A percentile compares a stretch with the other conserved stretches of the same genome.
These are phyloP conservation scores for Fraxinus xanthoxyloides DNA, from an alignment of 305 asterid genomes.

Conservation along the genomic window DNA sequence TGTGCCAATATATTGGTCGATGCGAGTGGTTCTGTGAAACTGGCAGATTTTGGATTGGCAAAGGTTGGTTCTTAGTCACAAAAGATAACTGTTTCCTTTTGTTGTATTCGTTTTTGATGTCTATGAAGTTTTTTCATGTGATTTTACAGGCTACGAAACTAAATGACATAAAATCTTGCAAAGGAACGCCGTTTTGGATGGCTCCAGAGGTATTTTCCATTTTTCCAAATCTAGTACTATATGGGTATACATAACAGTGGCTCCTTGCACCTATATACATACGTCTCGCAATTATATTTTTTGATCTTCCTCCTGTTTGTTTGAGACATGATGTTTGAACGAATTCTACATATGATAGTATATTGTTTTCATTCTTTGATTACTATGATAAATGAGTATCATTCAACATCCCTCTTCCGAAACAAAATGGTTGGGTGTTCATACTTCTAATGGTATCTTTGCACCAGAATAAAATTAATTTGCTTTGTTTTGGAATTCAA, in stretches of 20 bases:
- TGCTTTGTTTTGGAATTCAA: neutral
- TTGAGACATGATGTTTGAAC: neutral
- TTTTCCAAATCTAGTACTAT: slow-evolving; percentile 4
- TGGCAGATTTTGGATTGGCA: slow-evolving; percentile 98
- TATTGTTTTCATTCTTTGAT: neutral
- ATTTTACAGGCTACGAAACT: slow-evolving; percentile 68
- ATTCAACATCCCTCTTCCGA: neutral
- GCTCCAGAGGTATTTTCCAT: slow-evolving; percentile 84
- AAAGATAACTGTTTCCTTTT: slow-evolving; percentile 7
- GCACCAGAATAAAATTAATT: neutral
- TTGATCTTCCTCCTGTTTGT: neutral
- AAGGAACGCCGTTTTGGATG: slow-evolving; percentile 98
- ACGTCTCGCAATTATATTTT: neutral
- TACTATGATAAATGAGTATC: neutral
- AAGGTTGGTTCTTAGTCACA: slow-evolving; percentile 52
- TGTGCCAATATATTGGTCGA: slow-evolving; percentile 96
- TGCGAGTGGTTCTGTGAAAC: slow-evolving; percentile 84
- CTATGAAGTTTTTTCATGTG: slow-evolving; percentile 11
- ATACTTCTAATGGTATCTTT: neutral
- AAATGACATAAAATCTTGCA: slow-evolving; percentile 90
- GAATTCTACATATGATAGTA: neutral
- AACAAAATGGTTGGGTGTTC: neutral
- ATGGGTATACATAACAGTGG: neutral
- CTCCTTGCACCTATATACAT: neutral
- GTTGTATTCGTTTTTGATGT: slow-evolving; percentile 6